phyloP scores from a whole-genome alignment of 2,329 filamentous ascomycete genomes.

The Colletotrichum sp. region DNA sequence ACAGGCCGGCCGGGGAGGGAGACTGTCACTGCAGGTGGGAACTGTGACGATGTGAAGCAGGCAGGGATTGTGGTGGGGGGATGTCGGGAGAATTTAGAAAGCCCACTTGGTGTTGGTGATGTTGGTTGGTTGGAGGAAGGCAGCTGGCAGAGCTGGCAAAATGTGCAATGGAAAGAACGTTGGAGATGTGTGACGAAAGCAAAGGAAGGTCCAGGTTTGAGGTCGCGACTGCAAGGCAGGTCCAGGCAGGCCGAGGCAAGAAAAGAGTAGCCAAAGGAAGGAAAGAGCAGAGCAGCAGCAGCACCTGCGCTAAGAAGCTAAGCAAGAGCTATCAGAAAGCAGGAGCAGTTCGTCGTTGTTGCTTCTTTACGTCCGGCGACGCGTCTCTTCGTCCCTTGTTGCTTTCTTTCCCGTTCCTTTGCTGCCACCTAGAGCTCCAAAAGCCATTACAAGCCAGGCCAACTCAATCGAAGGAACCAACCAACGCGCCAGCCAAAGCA shows the following conservation, averaged over 20 bases:
- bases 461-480: neutral
- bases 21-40: neutral
- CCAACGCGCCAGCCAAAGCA: neutral
- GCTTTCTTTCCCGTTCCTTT: neutral
- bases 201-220: neutral
- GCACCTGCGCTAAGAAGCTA: neutral
- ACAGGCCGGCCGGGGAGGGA: neutral
- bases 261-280: neutral
- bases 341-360: neutral
- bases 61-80: neutral
- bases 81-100: neutral
- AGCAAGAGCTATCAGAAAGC: neutral
- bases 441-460: neutral
- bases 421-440: neutral
- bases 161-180: neutral
- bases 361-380: neutral
- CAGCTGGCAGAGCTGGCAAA: neutral
- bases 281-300: neutral
- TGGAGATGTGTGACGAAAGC: neutral
- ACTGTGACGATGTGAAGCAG: neutral
- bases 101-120: neutral
- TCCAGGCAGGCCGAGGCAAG: neutral
- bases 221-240: neutral
- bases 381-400: neutral
- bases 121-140: neutral